These are phyloP conservation scores for Plasmodium malariae DNA, from an alignment of 169 alveolate genomes.

Conservation along the genomic window DNA sequence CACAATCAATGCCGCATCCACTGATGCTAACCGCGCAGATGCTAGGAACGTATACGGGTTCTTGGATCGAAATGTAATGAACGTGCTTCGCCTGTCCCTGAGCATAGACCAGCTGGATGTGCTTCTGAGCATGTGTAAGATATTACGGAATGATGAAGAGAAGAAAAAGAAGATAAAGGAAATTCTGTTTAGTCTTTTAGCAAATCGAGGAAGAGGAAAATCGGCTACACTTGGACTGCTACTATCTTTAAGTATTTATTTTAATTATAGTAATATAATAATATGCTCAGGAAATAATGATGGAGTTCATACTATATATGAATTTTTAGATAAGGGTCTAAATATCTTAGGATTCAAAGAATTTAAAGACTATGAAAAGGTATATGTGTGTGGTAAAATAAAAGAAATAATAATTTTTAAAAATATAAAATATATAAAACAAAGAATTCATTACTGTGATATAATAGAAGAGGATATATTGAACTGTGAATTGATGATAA, in stretches of 20 bases:
- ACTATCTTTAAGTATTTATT: constrained; percentile 93
- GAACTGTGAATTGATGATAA: constrained; percentile 95
- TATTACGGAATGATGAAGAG: constrained; percentile 62
- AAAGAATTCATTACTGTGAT: constrained; percentile 76
- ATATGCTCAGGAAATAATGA: constrained; percentile 99
- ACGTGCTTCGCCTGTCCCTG: constrained; percentile 35
- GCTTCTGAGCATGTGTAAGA: constrained; percentile 48
- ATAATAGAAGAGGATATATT: constrained; percentile 72
- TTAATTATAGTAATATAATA: constrained; percentile 95
- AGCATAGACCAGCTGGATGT: constrained; percentile 64
- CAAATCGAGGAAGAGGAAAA: constrained; percentile 99
- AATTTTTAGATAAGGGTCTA: constrained; percentile 96
- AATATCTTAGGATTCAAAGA: constrained; percentile 93
- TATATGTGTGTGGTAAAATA: constrained; percentile 77
- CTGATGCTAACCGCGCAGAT: background rate
- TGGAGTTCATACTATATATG: constrained; percentile 97
- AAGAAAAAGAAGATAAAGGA: constrained; percentile 61
- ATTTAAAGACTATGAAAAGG: constrained; percentile 91
- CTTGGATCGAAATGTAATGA: constrained; percentile 26
- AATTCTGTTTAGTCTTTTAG: constrained; percentile 83
- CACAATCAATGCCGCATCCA: background rate
- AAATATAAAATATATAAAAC: constrained; percentile 75
- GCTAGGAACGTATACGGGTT: constrained; percentile 1
- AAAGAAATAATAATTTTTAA: constrained; percentile 75
- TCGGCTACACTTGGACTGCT: constrained; percentile 98